Conservation (phyloP, 495 filamentous ascomycete genomes). For the Lasiosphaeria miniovina region DNA sequence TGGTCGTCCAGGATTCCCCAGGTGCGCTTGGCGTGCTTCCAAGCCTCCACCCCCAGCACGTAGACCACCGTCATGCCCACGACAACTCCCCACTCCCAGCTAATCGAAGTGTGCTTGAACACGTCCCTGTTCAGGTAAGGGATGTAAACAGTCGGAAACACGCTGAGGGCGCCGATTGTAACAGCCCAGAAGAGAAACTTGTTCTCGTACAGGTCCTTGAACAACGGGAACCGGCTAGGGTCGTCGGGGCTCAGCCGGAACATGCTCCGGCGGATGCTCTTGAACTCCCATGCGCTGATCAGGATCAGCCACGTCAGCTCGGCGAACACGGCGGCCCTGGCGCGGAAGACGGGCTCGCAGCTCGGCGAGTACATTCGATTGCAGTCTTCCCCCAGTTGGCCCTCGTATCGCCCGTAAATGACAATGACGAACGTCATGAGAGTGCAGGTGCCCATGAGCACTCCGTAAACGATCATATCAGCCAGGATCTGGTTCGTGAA, state of each 20-base stretch:
- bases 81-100: conserved; percentile 69
- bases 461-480: conserved; percentile 73
- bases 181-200: conserved; percentile 73
- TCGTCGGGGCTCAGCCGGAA: conserved; percentile 64
- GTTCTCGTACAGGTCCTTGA: conserved; percentile 66
- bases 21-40: conserved; percentile 62
- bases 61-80: conserved; percentile 60
- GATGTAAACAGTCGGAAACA: conserved; percentile 73
- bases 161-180: conserved; percentile 59
- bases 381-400: conserved; percentile 61
- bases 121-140: conserved; percentile 64
- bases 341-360: conserved; percentile 68
- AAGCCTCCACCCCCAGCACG: conserved; percentile 60
- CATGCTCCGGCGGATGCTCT: conserved; percentile 64
- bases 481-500: conserved; percentile 67
- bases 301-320: conserved; percentile 72
- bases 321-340: conserved; percentile 72
- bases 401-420: conserved; percentile 58
- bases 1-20: conserved; percentile 44
- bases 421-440: conserved; percentile 67
- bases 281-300: conserved; percentile 73
- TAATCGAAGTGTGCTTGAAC: conserved; percentile 72
- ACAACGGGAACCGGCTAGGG: conserved; percentile 49
- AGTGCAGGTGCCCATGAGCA: conserved; percentile 64
- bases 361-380: conserved; percentile 54